Evolutionary conservation across 306 rosid species (phyloP), one percentile per base, ranked within the genome.

Genomic region (Acacia melanoxylon): DNA sequence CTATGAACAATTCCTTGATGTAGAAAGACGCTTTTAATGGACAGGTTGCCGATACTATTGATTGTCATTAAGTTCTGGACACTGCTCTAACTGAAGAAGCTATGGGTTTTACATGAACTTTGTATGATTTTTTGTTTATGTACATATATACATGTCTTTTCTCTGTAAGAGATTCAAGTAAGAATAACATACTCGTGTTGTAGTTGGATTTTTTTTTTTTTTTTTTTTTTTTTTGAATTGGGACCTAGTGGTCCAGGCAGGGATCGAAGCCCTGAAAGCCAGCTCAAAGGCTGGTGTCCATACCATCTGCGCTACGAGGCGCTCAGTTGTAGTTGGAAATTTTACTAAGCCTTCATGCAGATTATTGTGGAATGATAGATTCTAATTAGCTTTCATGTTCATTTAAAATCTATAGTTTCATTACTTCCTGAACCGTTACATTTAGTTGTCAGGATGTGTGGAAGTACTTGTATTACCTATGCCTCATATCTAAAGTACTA

Each of bases 1-100:
- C 77, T 71, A 78, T 79, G 73, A 48, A 84, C 67, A 72, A 66
- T 81, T 81, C 37, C 76, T 75, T 71, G 67, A 44, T 72, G 70
- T 74, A 75, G 61, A 63, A 65, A 75, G 65, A 52, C 24, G 22
- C 24, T 78, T 61, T 76, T 44, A 19, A 29, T 74, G 54, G 81
- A 78, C 68, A 75, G 70, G 72, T 68, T 65, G 68, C 62, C 71
- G 77, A 74, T 85, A 59, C 77, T 72, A 65, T 7, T 49, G 59
- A 8, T 33, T 62, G 77, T 75, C 68, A 75, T 73, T 13, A 52
- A 46, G 61, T 68, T 62, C 63, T 49, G 77, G 77, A 68, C 66
- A 22, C 45, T 74, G 72, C 75, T 83, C 68, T 73, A 79, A 71
- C 79, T 44, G n/a, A 58, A 73, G 56, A 69, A 29, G 76, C 46